Conservation (phyloP, 1,284 basidiomycete species). For the Erythrobasidium hasegawianum region DNA sequence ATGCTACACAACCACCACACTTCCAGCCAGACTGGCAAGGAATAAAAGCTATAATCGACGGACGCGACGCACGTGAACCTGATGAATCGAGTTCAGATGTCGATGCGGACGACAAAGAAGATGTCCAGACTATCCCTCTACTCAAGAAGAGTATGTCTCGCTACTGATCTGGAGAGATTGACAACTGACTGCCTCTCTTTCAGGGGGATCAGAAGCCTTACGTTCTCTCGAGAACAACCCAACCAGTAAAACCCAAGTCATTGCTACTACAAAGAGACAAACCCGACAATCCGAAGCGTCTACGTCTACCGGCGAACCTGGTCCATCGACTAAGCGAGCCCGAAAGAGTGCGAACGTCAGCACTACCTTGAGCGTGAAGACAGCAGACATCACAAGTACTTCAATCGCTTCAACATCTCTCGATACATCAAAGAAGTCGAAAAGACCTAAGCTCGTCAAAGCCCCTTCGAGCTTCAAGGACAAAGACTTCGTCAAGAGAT, state of each 20-base stretch:
- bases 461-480: slow-evolving; percentile 17
- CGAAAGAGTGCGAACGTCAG: not conserved
- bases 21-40: not conserved
- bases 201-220: too few species aligned
- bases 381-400: too few species aligned
- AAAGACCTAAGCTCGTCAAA: slow-evolving; percentile 6
- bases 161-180: not conserved
- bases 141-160: slow-evolving; percentile 13
- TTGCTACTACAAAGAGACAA: too few species aligned
- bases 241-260: too few species aligned
- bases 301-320: not conserved
- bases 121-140: not conserved
- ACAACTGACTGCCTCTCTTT: not conserved
- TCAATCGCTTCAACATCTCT: not conserved
- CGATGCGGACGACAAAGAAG: not conserved
- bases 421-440: slow-evolving; percentile 11
- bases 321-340: not conserved
- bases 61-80: not conserved
- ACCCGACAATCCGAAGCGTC: too few species aligned
- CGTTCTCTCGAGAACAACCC: too few species aligned
- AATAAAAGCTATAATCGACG: slow-evolving; percentile 20
- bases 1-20: too few species aligned
- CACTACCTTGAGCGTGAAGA: too few species aligned
- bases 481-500: slow-evolving; percentile 17
- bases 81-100: not conserved